Base-by-base conservation (phyloP, 345 rosid genomes). In the Toxicodendron radicans region DNA sequence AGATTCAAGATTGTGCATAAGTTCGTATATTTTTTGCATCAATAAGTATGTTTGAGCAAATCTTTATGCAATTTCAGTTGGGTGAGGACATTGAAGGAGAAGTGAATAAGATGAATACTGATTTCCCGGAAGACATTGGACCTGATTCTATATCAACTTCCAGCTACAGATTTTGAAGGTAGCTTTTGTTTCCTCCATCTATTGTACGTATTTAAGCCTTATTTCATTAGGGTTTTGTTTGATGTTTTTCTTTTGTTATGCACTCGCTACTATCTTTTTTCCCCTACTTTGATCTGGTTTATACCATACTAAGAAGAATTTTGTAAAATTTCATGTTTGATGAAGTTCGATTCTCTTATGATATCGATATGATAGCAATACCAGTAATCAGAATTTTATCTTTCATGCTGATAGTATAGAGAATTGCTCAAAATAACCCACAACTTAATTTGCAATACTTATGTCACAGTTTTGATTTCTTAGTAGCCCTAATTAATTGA, bases 181-280 rank as follows among this genome's bases (percentile, higher is more conserved):
- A 70, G 61, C 56, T 32, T 57, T 21, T 64, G 27, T 72, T 32
- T 58, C 62, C 67, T 49, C 41, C 57, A 16, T 56, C 58, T 11
- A 35, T 24, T 45, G 27, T 57, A 38, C 43, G 43, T 7, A 20
- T 58, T 20, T 32, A 48, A 72, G 77, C 73, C 76, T 63, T 61
- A 68, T 10, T 59, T 48, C 38, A 30, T 24, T 66, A 71, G 75
- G 83, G 71, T 83, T 77, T 66, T 64, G 70, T 73, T 32, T 76
- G 82, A 38, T 75, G 65, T 64, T 74, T 46, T 63, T 66, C 20
- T 66, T 48, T 21, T 12, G 32, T 64, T 71, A 64, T 64, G 51
- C 18, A 12, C 12, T 53, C 0, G 58, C 6, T 73, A 20, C 27
- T 45, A 1, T 57, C 20, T 70, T 35, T 24, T 61, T 58, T 11